Percentiles rank a stretch among this genome's conserved stretches.
These are phyloP conservation scores for Chenopodium album DNA, from an alignment of 148 eudicot species.

Conservation along the genomic window DNA sequence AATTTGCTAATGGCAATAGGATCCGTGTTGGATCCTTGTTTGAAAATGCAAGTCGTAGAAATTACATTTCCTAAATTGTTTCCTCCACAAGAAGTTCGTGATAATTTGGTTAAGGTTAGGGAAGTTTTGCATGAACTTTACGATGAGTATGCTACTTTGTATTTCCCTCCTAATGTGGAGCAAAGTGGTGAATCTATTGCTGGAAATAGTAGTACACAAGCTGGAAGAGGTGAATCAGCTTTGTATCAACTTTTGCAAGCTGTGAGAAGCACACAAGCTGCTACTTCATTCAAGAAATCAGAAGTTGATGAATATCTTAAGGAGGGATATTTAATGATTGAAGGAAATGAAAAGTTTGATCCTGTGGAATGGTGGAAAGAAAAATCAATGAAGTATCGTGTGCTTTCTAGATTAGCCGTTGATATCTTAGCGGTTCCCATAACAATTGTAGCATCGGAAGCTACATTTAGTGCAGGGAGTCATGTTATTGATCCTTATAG, in stretches of 20 bases:
- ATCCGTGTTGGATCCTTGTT: not conserved
- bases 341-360: not conserved
- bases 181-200: not conserved
- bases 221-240: not conserved
- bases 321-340: not conserved
- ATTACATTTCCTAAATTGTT: not conserved
- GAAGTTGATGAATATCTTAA: conserved; percentile 7
- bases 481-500: conserved; percentile 11
- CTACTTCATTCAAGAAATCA: not conserved
- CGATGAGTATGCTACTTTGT: conserved; percentile 9
- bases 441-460: not conserved
- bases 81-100: not conserved
- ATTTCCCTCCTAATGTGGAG: not conserved
- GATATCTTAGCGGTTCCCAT: conserved; percentile 10
- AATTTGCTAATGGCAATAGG: not conserved
- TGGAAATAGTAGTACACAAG: not conserved
- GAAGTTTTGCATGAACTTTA: conserved; percentile 4
- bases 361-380: not conserved
- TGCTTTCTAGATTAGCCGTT: not conserved
- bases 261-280: not conserved
- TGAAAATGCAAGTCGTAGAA: conserved; percentile 8
- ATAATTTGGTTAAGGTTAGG: not conserved
- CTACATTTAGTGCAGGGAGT: conserved; percentile 14
- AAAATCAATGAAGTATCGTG: not conserved
- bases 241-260: not conserved